Evolutionary conservation across 352 stramenopile species (phyloP).

Genomic region (Phytophthora pseudosyringae): DNA sequence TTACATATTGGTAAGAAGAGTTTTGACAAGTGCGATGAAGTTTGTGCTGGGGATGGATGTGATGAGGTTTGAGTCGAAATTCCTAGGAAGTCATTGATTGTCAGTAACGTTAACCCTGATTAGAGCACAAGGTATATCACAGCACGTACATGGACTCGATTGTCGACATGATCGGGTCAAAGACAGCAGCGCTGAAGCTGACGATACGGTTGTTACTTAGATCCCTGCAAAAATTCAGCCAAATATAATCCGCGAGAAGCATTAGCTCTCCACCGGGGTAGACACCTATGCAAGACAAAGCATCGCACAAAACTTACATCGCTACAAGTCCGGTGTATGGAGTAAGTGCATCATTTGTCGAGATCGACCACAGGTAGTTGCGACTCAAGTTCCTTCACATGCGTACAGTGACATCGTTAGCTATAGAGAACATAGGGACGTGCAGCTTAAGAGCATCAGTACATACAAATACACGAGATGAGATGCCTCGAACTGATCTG

Average conservation of each 20-base stretch:
- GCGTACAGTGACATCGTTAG: background rate
- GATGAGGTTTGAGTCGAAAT: slow-evolving; percentile 69
- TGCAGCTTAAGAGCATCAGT: background rate
- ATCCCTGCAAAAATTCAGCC: slow-evolving; percentile 38
- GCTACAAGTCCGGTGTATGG: slow-evolving; percentile 49
- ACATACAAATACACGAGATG: slow-evolving; percentile 60
- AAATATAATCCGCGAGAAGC: background rate
- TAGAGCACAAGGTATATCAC: background rate
- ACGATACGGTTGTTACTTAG: slow-evolving; percentile 61
- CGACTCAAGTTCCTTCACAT: slow-evolving; percentile 60
- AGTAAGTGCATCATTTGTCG: slow-evolving; percentile 53
- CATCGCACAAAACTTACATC: slow-evolving; percentile 45
- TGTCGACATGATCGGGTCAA: slow-evolving; percentile 51
- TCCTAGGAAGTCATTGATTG: slow-evolving; percentile 24
- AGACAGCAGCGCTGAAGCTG: slow-evolving; percentile 60
- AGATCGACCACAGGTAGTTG: slow-evolving; percentile 67
- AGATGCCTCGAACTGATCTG: slow-evolving; percentile 30
- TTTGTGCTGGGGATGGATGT: slow-evolving; percentile 61
- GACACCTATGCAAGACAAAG: too few species aligned
- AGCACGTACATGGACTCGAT: slow-evolving; percentile 60
- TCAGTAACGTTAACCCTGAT: background rate
- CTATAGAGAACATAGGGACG: background rate
- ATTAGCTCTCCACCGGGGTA: too few species aligned
- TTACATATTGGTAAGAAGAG: slow-evolving; percentile 57
- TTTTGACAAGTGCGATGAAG: slow-evolving; percentile 53